phyloP scores from a whole-genome alignment of 2,329 filamentous ascomycete genomes.

The Venturia effusa region DNA sequence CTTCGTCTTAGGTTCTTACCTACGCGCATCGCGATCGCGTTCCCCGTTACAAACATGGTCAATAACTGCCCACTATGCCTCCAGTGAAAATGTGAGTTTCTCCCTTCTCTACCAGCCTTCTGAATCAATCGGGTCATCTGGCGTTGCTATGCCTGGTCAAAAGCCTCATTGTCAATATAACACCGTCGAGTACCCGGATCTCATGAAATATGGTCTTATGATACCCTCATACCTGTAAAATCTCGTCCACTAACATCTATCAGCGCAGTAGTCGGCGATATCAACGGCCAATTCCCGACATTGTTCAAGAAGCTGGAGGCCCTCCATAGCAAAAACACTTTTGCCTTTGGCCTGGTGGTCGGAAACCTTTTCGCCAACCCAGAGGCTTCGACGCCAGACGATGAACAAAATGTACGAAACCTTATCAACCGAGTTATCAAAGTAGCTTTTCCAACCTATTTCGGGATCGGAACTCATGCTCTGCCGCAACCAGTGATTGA shows the following conservation, averaged over 20 bases:
- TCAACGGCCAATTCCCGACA: conserved; percentile 66
- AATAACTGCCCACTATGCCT: conserved; percentile 2
- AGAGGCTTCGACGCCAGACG: conserved; percentile 33
- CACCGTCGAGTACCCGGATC: not conserved
- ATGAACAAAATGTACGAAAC: conserved; percentile 47
- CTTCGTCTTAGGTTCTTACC: not conserved
- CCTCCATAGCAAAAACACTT: conserved; percentile 78
- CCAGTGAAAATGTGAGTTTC: conserved; percentile 9
- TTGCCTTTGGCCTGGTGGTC: conserved; percentile 72
- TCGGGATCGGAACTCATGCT: conserved; percentile 64
- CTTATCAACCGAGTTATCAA: conserved; percentile 63
- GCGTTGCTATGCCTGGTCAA: not conserved
- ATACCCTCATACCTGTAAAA: not conserved
- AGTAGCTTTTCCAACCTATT: conserved; percentile 80
- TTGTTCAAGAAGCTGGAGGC: conserved; percentile 71
- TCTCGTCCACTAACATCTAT: not conserved
- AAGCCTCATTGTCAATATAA: not conserved
- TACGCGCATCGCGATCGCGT: not conserved
- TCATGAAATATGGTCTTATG: not conserved
- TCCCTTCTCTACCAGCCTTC: not conserved
- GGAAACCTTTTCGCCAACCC: conserved; percentile 68
- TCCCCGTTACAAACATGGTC: not conserved
- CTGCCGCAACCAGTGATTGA: conserved; percentile 61
- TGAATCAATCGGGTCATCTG: not conserved
- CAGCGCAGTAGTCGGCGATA: conserved; percentile 71